Percentiles rank a stretch among this genome's conserved stretches.
These are phyloP conservation scores for Aspergillus saccharolyticus DNA, from an alignment of 495 filamentous ascomycete genomes.

Conservation along the genomic window DNA sequence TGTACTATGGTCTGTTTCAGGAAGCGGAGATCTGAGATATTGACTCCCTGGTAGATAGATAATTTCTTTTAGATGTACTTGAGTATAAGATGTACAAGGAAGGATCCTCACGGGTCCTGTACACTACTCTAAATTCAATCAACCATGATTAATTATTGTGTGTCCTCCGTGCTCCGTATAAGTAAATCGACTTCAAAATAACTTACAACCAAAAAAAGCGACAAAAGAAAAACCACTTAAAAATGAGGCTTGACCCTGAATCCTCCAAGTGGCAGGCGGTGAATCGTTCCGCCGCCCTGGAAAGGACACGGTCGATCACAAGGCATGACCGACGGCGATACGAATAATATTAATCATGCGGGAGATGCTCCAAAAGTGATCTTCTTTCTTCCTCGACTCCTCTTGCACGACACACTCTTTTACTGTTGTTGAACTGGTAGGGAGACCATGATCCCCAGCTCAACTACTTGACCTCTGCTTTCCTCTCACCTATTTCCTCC, in stretches of 20 bases:
- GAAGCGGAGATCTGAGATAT: neutral
- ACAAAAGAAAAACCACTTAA: neutral
- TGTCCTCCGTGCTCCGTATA: too few species aligned
- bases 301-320: conserved; percentile 33
- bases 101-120: neutral
- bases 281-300: conserved; percentile 10
- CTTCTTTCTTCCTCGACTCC: conserved; percentile 2
- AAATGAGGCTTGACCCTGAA: conserved; percentile 1
- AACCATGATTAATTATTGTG: too few species aligned
- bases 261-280: conserved; percentile 24
- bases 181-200: neutral
- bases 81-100: too few species aligned
- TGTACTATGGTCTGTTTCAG: neutral
- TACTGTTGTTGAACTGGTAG: conserved; percentile 14
- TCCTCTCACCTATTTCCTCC: neutral
- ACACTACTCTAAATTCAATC: neutral
- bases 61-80: neutral
- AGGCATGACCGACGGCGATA: conserved; percentile 14
- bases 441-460: conserved; percentile 21
- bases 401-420: conserved; percentile 22
- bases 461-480: conserved; percentile 13
- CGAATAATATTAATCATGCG: conserved; percentile 16
- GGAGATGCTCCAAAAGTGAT: conserved; percentile 14
- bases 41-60: neutral
- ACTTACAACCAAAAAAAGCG: too few species aligned